Evolutionary conservation across 331 rosid genomes (phyloP).

Genomic region (Rhamnella rubrinervis): DNA sequence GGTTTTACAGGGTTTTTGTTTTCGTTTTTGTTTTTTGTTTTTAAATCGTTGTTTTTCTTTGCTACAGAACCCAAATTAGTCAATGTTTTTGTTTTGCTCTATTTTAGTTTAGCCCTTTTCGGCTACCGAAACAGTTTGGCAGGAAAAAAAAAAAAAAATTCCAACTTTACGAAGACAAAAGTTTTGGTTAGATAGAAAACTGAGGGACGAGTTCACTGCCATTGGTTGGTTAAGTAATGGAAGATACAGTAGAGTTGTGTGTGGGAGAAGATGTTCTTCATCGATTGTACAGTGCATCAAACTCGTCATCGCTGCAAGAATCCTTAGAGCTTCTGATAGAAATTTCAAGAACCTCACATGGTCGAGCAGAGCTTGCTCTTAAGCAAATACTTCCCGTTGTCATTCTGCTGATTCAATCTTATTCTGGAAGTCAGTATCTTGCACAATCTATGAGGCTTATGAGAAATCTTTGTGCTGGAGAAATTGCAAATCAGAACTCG

Average conservation of each 20-base stretch:
- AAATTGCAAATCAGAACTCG: slow-evolving; percentile 44
- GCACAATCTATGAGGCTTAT: slow-evolving; percentile 55
- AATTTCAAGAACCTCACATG: slow-evolving; percentile 46
- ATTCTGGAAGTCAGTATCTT: slow-evolving; percentile 28
- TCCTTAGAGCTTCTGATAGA: slow-evolving; percentile 50
- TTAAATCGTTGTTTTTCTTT: too few species aligned
- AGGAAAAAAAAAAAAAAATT: too few species aligned
- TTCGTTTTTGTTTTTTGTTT: too few species aligned
- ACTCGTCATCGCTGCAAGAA: slow-evolving; percentile 31
- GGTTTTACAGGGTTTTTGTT: too few species aligned
- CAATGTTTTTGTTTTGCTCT: too few species aligned
- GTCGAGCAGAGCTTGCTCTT: slow-evolving; percentile 51
- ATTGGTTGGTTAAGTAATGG: slow-evolving; percentile 20
- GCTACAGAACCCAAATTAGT: too few species aligned
- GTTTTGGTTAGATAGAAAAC: neutral
- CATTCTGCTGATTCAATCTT: slow-evolving; percentile 34
- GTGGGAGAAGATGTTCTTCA: slow-evolving; percentile 36
- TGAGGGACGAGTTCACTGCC: neutral
- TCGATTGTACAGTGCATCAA: slow-evolving; percentile 35
- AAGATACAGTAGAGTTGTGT: slow-evolving; percentile 24
- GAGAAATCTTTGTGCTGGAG: slow-evolving; percentile 81
- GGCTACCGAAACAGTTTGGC: too few species aligned
- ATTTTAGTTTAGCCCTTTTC: too few species aligned
- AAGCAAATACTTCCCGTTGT: slow-evolving; percentile 44
- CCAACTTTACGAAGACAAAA: too few species aligned